Base-by-base conservation (phyloP, 2,329 filamentous ascomycete genomes). In the Juglanconis juglandina region DNA sequence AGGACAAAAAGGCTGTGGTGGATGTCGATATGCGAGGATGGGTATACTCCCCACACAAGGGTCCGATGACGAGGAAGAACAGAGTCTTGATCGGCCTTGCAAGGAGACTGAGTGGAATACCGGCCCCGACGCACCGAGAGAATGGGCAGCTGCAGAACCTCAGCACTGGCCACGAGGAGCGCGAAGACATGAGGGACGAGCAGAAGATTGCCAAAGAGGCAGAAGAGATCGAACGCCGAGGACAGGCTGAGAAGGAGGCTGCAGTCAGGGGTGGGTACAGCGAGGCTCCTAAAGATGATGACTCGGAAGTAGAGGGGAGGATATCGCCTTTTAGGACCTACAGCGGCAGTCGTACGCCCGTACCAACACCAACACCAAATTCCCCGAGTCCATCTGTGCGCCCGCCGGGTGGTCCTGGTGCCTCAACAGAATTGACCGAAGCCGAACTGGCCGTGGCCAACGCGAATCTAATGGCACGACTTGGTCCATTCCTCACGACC, bases 21-120 rank as follows among this genome's bases (percentile, higher is more conserved):
- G 94, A 98, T 70, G 91, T 98, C 5, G 94, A 99, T 72, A 91
- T 99, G 32, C 84, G 94, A 66, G 95, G 95, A 13, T 99, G 96
- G 95, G 85, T 98, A 55, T 99, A 96, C 73, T 86, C 87, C 44
- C 94, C 94, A 17, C 91, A 94, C 68, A 83, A 82, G 66, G 92
- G 92, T 0, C 92, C 91, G 4, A 87, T 97, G 83, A 94, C 86
- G 33, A 84, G 93, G 66, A 92, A 92, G 69, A 96, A 97, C 69
- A 85, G 95, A 42, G 80, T 98, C 63, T 80, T 97, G 68, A 86
- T 99, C 57, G 91, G 93, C 0, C 80, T 98, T 32, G 94, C 94
- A 13, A 84, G 93, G 56, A 89, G 95, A 68, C 77, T 99, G 47
- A 96, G 92, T 67, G 95, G 95, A 0, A 87, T 99, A 41, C 89